Evolutionary conservation across 2,329 filamentous ascomycete species (phyloP).

Genomic region (Myriosclerotinia curreyana): DNA sequence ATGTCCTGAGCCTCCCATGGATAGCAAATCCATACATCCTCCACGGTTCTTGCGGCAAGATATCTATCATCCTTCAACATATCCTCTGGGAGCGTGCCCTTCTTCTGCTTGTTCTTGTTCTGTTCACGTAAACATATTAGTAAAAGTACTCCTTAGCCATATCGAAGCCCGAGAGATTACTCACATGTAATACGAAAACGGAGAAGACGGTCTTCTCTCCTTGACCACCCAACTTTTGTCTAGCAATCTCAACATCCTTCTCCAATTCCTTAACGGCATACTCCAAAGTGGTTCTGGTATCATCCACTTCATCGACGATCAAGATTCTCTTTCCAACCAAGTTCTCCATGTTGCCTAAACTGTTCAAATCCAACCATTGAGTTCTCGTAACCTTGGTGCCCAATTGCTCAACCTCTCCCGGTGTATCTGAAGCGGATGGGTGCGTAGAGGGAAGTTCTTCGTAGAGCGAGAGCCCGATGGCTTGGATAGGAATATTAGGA

Average conservation of each 20-base stretch:
- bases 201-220: constrained; percentile 82
- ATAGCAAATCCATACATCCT: constrained; percentile 98
- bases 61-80: constrained; percentile 75
- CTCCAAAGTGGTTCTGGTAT: constrained; percentile 89
- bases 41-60: constrained; percentile 79
- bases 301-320: constrained; percentile 94
- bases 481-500: constrained; percentile 98
- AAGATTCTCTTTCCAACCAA: constrained; percentile 87
- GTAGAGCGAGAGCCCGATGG: constrained; percentile 96
- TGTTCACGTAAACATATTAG: constrained; percentile 37
- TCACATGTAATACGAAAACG: constrained; percentile 91
- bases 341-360: constrained; percentile 78
- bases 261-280: constrained; percentile 90
- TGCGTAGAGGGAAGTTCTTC: constrained; percentile 67
- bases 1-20: constrained; percentile 97
- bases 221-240: constrained; percentile 67
- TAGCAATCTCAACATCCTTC: constrained; percentile 86
- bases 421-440: constrained; percentile 49
- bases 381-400: constrained; percentile 96
- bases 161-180: neutral
- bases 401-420: constrained; percentile 58
- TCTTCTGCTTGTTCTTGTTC: constrained; percentile 98
- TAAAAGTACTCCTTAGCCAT: neutral
- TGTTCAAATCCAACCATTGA: constrained; percentile 92
- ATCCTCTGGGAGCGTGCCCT: constrained; percentile 75